Evolutionary conservation across 441 rosid species (phyloP), one percentile per base, ranked within the genome.

Genomic region (Pelargonium citronellum): DNA sequence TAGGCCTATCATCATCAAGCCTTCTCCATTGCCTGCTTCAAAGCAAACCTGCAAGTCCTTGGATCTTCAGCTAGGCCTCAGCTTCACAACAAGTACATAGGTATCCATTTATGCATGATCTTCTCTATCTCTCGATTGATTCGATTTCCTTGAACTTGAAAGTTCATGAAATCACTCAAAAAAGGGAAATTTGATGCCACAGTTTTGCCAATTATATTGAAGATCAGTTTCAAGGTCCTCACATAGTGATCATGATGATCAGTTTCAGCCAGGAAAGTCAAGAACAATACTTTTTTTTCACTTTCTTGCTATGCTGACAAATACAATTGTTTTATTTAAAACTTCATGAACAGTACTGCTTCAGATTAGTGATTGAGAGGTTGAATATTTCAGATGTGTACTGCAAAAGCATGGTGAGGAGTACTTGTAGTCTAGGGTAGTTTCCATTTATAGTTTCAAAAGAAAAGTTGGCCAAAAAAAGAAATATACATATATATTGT

Each of bases 11-110:
- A 72, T 73, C 44, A 51, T 71, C 62, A 72, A 79, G 72, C 70
- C 83, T 64, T 72, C 84, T 5, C 53, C 84, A 70, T 71, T 75
- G 72, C 71, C 84, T 43, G 67, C 72, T 74, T 66, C 87, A 12
- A 89, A 84, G 70, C 86, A 79, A 76, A 79, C 73, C 69, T 78
- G 83, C 74, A 80, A 86, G 72, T 72, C 89, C 43, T 72, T 84
- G 89, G 93, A 89, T 83, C 93, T 91, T 70, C 89, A 88, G 24
- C 71, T 91, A 60, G 89, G 91, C 8, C 81, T 84, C 64, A 71
- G 87, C 74, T 78, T 83, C 71, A 41, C 77, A 9, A 73, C 75
- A 64, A 73, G 68, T 66, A 13, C 57, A 12, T 47, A 2, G 5
- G 7, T 51, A 16, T 51, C n/a, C 17, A 51, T 51, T 11, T 51